Conservation (phyloP, 768 basidiomycete genomes). For the Amanita fuliginea region DNA sequence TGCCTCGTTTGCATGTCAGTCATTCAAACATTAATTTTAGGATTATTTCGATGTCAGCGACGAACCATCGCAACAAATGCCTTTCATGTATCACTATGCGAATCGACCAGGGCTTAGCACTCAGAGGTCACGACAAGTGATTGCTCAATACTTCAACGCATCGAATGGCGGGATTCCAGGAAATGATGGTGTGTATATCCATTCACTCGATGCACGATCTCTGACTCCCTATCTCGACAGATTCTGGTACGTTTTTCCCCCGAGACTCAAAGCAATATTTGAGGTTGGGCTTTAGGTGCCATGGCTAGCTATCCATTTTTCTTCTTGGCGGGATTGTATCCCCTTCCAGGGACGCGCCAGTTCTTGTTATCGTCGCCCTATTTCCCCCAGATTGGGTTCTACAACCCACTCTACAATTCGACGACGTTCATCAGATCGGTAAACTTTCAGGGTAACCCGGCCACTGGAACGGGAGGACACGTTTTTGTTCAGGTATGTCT, state of each 20-base stretch:
- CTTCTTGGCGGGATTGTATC: conserved; percentile 47
- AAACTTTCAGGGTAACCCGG: conserved; percentile 42
- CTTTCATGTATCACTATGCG: conserved; percentile 63
- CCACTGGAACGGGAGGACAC: conserved; percentile 36
- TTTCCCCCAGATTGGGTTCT: conserved; percentile 50
- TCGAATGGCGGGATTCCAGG: conserved; percentile 48
- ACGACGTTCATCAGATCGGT: conserved; percentile 44
- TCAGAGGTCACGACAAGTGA: conserved; percentile 41
- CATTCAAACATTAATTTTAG: conserved; percentile 14
- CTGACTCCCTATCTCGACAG: conserved; percentile 6
- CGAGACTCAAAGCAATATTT: conserved; percentile 11
- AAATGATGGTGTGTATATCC: conserved; percentile 39
- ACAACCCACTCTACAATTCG: conserved; percentile 44
- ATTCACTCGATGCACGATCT: neutral
- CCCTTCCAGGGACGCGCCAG: conserved; percentile 53
- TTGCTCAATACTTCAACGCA: conserved; percentile 45
- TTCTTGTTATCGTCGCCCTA: conserved; percentile 50
- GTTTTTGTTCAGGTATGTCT: conserved; percentile 42
- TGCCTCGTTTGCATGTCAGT: neutral
- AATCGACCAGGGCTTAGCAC: conserved; percentile 49
- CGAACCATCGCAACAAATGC: conserved; percentile 59
- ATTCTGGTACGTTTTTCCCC: conserved; percentile 14
- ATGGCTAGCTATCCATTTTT: conserved; percentile 55
- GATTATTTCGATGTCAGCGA: conserved; percentile 53
- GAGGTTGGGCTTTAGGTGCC: conserved; percentile 29